Conservation (phyloP, 257 asterid species). For the Solanum sitiens region DNA sequence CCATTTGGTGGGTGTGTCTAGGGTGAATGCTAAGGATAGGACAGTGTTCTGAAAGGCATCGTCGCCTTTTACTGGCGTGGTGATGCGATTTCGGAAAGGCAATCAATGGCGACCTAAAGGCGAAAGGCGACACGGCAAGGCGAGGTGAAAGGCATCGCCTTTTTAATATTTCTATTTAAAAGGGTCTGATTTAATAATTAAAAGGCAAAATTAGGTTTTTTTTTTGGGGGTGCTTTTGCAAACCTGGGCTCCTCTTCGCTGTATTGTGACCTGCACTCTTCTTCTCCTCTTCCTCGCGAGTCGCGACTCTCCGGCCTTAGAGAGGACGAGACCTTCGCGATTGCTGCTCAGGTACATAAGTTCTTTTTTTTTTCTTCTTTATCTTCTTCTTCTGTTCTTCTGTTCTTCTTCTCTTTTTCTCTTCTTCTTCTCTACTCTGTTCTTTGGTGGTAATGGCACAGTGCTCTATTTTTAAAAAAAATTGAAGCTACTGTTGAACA, state of each 20-base stretch:
- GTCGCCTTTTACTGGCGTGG: no score
- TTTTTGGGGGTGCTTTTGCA: neutral
- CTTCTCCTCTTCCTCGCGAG: neutral
- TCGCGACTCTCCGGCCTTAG: neutral
- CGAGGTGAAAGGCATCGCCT: neutral
- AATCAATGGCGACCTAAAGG: no score
- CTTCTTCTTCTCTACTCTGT: neutral
- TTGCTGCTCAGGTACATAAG: neutral
- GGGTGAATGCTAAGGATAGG: neutral
- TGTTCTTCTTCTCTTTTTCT: no score
- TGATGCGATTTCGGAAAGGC: no score
- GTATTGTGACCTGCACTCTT: neutral
- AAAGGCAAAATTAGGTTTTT: neutral
- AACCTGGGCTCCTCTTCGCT: neutral
- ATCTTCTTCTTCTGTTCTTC: no score
- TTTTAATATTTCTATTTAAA: no score
- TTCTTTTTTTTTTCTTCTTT: no score
- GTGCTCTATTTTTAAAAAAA: fast-evolving
- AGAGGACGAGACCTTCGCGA: neutral
- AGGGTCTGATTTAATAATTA: neutral
- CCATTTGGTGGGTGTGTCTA: no score
- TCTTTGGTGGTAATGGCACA: neutral
- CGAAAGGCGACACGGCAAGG: no score
- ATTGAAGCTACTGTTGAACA: neutral
- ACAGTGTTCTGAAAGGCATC: neutral